phyloP scores from a whole-genome alignment of 371 early-diverging fungal species.

The Actinomortierella ambigua region DNA sequence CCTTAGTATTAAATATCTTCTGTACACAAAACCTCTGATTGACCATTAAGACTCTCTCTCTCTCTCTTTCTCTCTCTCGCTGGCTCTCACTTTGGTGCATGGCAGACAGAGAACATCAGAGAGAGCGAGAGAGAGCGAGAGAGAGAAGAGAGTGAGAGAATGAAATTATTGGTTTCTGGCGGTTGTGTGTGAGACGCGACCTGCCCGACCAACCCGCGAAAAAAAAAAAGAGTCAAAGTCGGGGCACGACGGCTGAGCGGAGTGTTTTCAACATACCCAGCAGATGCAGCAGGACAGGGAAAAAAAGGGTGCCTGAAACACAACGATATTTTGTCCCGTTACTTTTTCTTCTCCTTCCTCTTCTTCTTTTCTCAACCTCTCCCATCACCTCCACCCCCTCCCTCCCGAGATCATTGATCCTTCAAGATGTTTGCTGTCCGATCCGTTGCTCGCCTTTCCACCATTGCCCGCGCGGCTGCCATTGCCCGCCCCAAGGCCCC shows the following conservation, averaged over 20 bases:
- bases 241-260: constrained; percentile 1
- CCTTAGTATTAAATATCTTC: too few relatives aligned
- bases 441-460: constrained; percentile 53
- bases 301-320: too few relatives aligned
- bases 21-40: too few relatives aligned
- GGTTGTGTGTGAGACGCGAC: too few relatives aligned
- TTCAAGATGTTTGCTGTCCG: constrained; percentile 1
- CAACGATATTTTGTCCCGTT: constrained; percentile 7
- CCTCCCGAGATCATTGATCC: not conserved
- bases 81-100: too few relatives aligned
- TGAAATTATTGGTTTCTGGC: too few relatives aligned
- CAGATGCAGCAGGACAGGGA: not conserved
- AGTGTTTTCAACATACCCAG: constrained; percentile 11
- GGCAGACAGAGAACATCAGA: too few relatives aligned
- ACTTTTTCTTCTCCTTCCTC: constrained; percentile 12
- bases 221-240: not conserved
- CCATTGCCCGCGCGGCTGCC: constrained; percentile 52
- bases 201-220: too few relatives aligned
- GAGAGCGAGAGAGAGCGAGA: too few relatives aligned
- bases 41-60: too few relatives aligned
- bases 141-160: too few relatives aligned
- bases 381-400: not conserved
- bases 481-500: constrained; percentile 48
- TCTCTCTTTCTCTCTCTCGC: too few relatives aligned
- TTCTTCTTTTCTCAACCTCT: constrained; percentile 19